Percentiles rank a stretch among this genome's conserved stretches.
These are phyloP conservation scores for Starmera stellimalicola DNA, from an alignment of 1,139 yeast species.

Conservation along the genomic window DNA sequence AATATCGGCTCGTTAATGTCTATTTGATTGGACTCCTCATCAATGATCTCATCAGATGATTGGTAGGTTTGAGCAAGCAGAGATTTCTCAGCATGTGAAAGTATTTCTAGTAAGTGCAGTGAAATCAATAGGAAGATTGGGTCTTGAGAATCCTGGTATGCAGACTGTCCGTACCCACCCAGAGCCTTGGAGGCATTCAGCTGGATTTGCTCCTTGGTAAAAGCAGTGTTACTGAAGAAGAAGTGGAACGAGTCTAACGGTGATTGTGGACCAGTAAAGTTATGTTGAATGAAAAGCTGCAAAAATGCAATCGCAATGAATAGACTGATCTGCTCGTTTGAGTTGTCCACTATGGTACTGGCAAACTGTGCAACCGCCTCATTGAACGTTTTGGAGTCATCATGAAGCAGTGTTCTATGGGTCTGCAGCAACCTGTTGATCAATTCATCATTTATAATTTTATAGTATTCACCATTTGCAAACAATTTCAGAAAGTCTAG, in stretches of 20 bases:
- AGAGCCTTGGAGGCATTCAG: constrained; percentile 26
- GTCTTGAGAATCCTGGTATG: constrained; percentile 49
- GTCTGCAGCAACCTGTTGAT: constrained; percentile 2
- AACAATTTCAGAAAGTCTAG: constrained; percentile 5
- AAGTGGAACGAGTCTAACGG: constrained; percentile 27
- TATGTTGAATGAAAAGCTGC: constrained; percentile 64
- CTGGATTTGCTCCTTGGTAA: constrained; percentile 14
- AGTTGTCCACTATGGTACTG: constrained; percentile 1
- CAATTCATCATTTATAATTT: constrained; percentile 6
- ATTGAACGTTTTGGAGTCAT: constrained; percentile 4
- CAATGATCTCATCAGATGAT: constrained; percentile 10
- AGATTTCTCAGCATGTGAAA: constrained; percentile 27
- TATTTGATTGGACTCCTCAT: constrained; percentile 18
- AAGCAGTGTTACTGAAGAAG: constrained; percentile 12
- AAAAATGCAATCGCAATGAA: constrained; percentile 45
- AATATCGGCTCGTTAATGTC: constrained; percentile 15
- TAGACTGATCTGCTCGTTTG: constrained; percentile 9
- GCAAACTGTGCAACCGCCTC: constrained; percentile 2
- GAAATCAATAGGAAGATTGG: constrained; percentile 45
- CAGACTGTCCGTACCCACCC: constrained; percentile 49
- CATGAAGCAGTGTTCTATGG: neutral
- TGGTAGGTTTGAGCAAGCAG: constrained; percentile 19
- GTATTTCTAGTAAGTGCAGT: constrained; percentile 39
- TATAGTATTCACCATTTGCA: constrained; percentile 12
- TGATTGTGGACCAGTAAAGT: constrained; percentile 76